A percentile compares a stretch with the other conserved stretches of the same genome.
Conservation (phyloP, 805 yeast genomes). For the Saccharomycopsis amapae region DNA sequence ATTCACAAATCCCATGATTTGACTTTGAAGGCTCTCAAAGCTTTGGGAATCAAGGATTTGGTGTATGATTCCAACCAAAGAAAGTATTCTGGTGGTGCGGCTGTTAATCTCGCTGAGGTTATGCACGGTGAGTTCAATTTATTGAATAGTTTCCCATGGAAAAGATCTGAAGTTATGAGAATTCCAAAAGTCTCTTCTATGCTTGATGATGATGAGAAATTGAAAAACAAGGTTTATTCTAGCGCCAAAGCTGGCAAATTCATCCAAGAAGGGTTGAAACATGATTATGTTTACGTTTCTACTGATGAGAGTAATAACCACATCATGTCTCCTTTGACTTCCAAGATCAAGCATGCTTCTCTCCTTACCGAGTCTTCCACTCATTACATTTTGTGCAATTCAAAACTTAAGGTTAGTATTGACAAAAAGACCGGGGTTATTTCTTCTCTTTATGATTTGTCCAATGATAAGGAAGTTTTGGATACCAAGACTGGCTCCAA, state of each 20-base stretch:
- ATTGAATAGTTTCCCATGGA: slow-evolving; percentile 63
- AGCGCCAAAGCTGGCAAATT: slow-evolving; percentile 5
- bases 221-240: background rate
- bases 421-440: slow-evolving; percentile 51
- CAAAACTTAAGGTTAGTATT: slow-evolving; percentile 50
- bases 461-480: slow-evolving; percentile 52
- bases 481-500: slow-evolving; percentile 49
- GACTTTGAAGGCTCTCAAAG: slow-evolving; percentile 42
- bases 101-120: slow-evolving; percentile 3
- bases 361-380: slow-evolving; percentile 37
- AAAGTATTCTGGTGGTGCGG: background rate
- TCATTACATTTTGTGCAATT: slow-evolving; percentile 49
- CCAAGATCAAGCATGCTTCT: slow-evolving; percentile 40
- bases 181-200: slow-evolving; percentile 25
- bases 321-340: slow-evolving; percentile 18
- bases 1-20: slow-evolving; percentile 46
- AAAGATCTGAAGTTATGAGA: slow-evolving; percentile 39
- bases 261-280: slow-evolving; percentile 22
- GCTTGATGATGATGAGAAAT: background rate
- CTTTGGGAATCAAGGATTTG: slow-evolving; percentile 29
- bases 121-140: slow-evolving; percentile 23
- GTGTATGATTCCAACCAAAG: slow-evolving; percentile 1
- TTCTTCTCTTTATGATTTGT: slow-evolving; percentile 54
- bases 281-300: slow-evolving; percentile 23
- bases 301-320: slow-evolving; percentile 4